Conservation (phyloP, 116 monocot species). For the Posidonia oceanica region DNA sequence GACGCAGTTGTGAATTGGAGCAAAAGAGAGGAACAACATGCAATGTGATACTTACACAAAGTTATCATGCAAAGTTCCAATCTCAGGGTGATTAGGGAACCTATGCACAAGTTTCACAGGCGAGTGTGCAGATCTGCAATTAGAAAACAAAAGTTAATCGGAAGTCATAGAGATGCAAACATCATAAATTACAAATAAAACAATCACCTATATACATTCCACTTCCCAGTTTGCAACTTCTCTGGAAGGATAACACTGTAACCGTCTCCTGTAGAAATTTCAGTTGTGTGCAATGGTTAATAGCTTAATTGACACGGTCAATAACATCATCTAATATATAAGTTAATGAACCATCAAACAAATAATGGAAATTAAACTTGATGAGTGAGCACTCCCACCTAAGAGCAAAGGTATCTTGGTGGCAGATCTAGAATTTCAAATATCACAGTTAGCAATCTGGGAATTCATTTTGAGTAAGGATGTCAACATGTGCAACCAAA, state of each 20-base stretch:
- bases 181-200: neutral
- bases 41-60: constrained; percentile 59
- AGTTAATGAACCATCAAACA: neutral
- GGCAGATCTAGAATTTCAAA: too few relatives aligned
- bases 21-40: neutral
- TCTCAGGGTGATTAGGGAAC: constrained; percentile 58
- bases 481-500: too few relatives aligned
- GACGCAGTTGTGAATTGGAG: neutral
- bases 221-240: constrained; percentile 72
- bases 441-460: too few relatives aligned
- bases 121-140: constrained; percentile 59
- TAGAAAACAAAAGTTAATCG: constrained; percentile 1
- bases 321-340: neutral
- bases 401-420: too few relatives aligned
- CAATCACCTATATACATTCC: constrained; percentile 80
- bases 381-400: neutral
- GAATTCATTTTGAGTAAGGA: too few relatives aligned
- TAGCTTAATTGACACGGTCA: neutral
- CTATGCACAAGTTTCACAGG: constrained; percentile 63
- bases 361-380: neutral
- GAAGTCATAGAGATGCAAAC: neutral
- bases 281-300: neutral
- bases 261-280: constrained; percentile 41
- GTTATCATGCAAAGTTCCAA: constrained; percentile 91
- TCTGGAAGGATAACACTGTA: constrained; percentile 95